phyloP scores from a whole-genome alignment of 768 basidiomycete genomes.

The Mycena rosella region DNA sequence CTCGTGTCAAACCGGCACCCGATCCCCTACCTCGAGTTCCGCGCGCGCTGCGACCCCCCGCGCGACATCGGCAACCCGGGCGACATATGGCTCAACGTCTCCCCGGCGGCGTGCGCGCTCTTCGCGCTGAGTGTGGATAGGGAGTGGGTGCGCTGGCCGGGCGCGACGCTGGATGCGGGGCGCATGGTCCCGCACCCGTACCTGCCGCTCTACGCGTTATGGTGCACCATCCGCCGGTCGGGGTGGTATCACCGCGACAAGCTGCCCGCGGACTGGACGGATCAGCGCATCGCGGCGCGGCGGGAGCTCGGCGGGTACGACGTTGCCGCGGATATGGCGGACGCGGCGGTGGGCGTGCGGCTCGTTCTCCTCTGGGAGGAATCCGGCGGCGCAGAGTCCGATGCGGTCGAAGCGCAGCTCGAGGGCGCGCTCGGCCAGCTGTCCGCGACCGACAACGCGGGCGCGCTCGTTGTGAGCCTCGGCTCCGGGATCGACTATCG shows the following conservation, averaged over 20 bases:
- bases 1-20: not conserved
- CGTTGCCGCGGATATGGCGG: not conserved
- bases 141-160: conserved; percentile 25
- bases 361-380: conserved; percentile 19
- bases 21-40: conserved; percentile 27
- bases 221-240: conserved; percentile 28
- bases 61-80: conserved; percentile 24
- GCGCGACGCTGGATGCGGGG: conserved; percentile 1
- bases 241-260: conserved; percentile 29
- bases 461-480: conserved; percentile 8
- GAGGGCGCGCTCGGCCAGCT: conserved; percentile 6
- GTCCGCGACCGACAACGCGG: not conserved
- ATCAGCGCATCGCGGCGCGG: conserved; percentile 11
- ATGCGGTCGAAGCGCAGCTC: not conserved
- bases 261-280: conserved; percentile 2
- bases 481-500: conserved; percentile 13
- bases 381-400: not conserved
- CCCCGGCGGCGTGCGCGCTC: conserved; percentile 4
- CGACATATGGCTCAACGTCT: conserved; percentile 28
- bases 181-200: conserved; percentile 14
- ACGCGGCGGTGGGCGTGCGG: conserved; percentile 20
- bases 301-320: conserved; percentile 16
- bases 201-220: conserved; percentile 20
- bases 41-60: conserved; percentile 16
- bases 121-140: conserved; percentile 12